phyloP scores from a whole-genome alignment of 768 basidiomycete species.

The Suillus hirtellus region DNA sequence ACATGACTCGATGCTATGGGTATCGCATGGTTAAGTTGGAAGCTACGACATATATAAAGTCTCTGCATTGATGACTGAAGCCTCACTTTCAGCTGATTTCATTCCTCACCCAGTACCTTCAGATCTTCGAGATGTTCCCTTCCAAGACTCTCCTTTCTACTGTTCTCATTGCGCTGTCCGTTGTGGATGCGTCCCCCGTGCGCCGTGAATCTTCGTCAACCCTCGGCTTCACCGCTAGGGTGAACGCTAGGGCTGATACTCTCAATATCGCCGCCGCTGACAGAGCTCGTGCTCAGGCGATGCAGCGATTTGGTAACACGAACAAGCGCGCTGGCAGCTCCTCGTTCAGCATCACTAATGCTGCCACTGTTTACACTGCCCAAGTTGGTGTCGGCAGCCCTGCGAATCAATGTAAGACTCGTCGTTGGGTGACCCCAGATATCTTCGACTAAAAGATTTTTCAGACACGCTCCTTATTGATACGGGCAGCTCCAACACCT shows the following conservation, averaged over 20 bases:
- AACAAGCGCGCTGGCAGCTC: constrained; percentile 14
- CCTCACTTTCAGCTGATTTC: constrained; percentile 6
- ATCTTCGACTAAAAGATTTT: neutral
- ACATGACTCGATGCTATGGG: neutral
- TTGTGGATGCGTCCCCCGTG: constrained; percentile 19
- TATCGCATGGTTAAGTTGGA: constrained; percentile 2
- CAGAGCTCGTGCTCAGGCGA: constrained; percentile 21
- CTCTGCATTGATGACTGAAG: neutral
- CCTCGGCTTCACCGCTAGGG: constrained; percentile 16
- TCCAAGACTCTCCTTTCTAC: constrained; percentile 15
- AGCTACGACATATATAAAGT: constrained; percentile 6
- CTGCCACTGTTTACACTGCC: constrained; percentile 25
- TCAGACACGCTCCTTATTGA: constrained; percentile 32
- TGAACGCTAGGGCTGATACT: constrained; percentile 13
- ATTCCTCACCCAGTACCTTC: neutral
- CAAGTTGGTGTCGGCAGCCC: constrained; percentile 30
- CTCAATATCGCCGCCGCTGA: constrained; percentile 20
- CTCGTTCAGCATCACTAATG: constrained; percentile 21
- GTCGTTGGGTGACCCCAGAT: neutral
- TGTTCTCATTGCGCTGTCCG: constrained; percentile 16
- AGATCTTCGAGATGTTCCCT: constrained; percentile 18
- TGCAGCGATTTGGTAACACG: constrained; percentile 1
- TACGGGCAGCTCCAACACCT: constrained; percentile 35
- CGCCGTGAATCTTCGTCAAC: constrained; percentile 6
- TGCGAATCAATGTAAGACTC: constrained; percentile 26